A percentile compares a stretch with the other conserved stretches of the same genome.
Evolutionary conservation across 2,329 filamentous ascomycete genomes (phyloP).

Genomic region (Cercospora sesami): DNA sequence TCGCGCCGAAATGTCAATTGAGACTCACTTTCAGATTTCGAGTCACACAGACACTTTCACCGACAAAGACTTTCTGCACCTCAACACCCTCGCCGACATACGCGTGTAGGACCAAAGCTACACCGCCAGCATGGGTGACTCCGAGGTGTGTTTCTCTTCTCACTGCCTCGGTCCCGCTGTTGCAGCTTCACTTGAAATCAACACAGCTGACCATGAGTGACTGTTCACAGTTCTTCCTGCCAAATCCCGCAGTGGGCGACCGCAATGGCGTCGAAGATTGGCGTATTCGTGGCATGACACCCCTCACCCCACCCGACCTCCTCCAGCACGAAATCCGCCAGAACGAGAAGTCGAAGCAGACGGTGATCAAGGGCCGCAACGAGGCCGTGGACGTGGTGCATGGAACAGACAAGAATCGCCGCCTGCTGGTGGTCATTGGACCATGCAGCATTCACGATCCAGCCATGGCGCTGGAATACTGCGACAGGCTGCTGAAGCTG

Average conservation of each 20-base stretch:
- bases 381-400: constrained; percentile 63
- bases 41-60: not conserved
- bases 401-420: constrained; percentile 56
- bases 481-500: constrained; percentile 74
- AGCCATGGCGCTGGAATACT: constrained; percentile 86
- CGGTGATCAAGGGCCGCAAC: constrained; percentile 60
- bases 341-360: constrained; percentile 51
- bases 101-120: not conserved
- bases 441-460: constrained; percentile 98
- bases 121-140: not conserved
- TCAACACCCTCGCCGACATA: not conserved
- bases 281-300: constrained; percentile 64
- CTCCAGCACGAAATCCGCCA: constrained; percentile 88
- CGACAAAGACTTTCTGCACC: not conserved
- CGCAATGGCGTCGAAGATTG: constrained; percentile 52
- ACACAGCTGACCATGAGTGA: not conserved
- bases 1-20: not conserved
- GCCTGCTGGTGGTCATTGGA: constrained; percentile 78
- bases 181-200: not conserved
- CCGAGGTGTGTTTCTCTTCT: not conserved
- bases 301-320: constrained; percentile 82
- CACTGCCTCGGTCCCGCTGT: not conserved
- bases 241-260: constrained; percentile 53
- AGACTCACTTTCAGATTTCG: constrained; percentile 1
- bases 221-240: constrained; percentile 49